Conservation (phyloP, 129 eudicot species). For the Artemisia argyi region DNA sequence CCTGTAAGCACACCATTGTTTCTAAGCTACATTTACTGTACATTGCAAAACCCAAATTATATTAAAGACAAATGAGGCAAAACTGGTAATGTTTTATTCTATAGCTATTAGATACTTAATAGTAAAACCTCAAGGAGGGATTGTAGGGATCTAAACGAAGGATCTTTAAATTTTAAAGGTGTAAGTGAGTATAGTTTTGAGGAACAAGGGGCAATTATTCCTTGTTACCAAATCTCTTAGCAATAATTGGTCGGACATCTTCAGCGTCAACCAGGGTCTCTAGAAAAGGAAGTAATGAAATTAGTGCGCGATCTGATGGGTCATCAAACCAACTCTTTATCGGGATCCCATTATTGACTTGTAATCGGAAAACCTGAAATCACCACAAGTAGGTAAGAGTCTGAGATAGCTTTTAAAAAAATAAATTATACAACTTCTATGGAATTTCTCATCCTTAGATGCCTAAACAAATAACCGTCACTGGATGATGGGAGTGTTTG, state of each 20-base stretch:
- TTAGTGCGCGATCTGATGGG: constrained; percentile 80
- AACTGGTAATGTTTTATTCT: background rate
- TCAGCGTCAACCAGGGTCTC: constrained; percentile 84
- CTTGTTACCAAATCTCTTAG: constrained; percentile 98
- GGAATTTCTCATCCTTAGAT: constrained; percentile 5
- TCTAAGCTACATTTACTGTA: constrained; percentile 6
- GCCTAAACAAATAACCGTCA: background rate
- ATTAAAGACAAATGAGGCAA: too few relatives aligned
- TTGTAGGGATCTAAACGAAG: constrained; percentile 25
- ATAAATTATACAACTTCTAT: background rate
- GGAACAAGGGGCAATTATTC: constrained; percentile 74
- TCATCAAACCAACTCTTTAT: constrained; percentile 99
- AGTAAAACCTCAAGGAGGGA: background rate
- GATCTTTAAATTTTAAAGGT: constrained; percentile 22
- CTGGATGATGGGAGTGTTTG: too few relatives aligned
- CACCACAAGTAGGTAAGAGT: constrained; percentile 2
- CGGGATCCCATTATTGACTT: constrained; percentile 98
- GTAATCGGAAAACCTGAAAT: constrained; percentile 88
- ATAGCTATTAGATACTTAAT: background rate
- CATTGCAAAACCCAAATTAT: background rate
- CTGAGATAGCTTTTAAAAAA: background rate
- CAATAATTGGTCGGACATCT: constrained; percentile 95
- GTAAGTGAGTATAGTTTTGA: constrained; percentile 29
- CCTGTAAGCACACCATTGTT: background rate
- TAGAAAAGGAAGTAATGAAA: constrained; percentile 81